Base-by-base conservation (phyloP, 1,284 basidiomycete species). In the Ceraceosorus guamensis region DNA sequence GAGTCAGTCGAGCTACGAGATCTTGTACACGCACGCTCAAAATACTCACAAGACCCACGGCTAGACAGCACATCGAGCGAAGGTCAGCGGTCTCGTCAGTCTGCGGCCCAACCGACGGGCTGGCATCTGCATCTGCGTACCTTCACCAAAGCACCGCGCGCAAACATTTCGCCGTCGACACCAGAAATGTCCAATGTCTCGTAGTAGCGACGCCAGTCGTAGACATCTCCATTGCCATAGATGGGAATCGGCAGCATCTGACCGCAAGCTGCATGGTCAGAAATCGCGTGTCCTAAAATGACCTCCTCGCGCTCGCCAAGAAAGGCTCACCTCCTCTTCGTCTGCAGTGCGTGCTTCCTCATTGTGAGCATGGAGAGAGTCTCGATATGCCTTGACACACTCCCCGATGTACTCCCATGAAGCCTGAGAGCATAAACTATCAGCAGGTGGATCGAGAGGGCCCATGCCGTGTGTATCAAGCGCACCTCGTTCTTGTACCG, bases 111-210 rank as follows among this genome's bases (percentile, higher is more conserved):
- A 24, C 24, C 24, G 39, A 11, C 10, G 39, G 39, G 11, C 39
- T 41, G 10, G 3, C 39, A 11, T 11, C 11, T 41, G 39, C 11
- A 11, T 11, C 39, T 11, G 39, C 39, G 39, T 16, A 41, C 39
- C 68, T 97, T 97, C 78, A 97, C 96, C 56, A 97, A 80, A 0
- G 91, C 93, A 0, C 93, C 93, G 31, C 93, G 82, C 0, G 86
- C 93, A 44, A 97, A 82, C 93, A 97, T 97, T 52, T 95, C 82
- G 5, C 92, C 92, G 72, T 97, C 92, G 0, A 95, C 91, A 10
- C 87, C 86, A 18, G 83, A 85, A 7, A 79, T 75, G 55, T 90
- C 85, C 51, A 91, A 82, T 59, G 85, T 84, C 41, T 84, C 80
- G 82, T 88, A 87, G 75, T 92, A 92, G 57, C 85, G 86, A 61